Evolutionary conservation across 306 rosid species (phyloP).

Genomic region (Aeschynomene evenia): DNA sequence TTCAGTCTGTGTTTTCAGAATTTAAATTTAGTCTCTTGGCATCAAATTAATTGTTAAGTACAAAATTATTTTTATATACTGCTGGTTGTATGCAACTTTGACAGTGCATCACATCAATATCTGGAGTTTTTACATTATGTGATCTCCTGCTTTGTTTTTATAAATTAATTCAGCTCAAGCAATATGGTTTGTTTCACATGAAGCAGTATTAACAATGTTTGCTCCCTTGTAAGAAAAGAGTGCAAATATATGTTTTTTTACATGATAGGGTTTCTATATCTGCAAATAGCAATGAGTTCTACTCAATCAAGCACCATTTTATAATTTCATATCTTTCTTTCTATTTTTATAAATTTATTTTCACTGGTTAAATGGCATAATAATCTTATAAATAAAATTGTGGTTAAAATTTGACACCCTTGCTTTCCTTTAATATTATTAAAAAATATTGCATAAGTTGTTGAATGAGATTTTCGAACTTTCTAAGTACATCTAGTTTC

Average conservation of each 20-base stretch:
- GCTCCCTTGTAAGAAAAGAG: background rate
- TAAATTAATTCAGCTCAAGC: background rate
- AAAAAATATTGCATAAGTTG: background rate
- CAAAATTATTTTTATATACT: background rate
- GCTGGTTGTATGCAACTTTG: background rate
- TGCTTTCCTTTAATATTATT: background rate
- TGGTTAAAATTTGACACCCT: background rate
- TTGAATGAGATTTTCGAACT: background rate
- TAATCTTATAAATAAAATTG: background rate
- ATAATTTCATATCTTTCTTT: background rate
- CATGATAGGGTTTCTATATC: background rate
- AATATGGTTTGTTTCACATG: constrained; percentile 2
- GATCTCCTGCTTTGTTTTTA: background rate
- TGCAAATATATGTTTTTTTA: background rate
- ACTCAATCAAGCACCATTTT: background rate
- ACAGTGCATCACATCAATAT: constrained; percentile 3
- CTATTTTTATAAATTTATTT: background rate
- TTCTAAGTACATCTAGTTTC: background rate
- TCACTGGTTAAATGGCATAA: background rate
- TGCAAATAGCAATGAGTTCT: background rate
- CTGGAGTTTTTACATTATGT: background rate
- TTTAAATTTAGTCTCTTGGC: background rate
- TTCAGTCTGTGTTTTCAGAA: constrained; percentile 53
- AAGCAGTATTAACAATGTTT: background rate
- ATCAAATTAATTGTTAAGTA: background rate